phyloP scores from a whole-genome alignment of 2,329 filamentous ascomycete species.

The Alternaria dauci region DNA sequence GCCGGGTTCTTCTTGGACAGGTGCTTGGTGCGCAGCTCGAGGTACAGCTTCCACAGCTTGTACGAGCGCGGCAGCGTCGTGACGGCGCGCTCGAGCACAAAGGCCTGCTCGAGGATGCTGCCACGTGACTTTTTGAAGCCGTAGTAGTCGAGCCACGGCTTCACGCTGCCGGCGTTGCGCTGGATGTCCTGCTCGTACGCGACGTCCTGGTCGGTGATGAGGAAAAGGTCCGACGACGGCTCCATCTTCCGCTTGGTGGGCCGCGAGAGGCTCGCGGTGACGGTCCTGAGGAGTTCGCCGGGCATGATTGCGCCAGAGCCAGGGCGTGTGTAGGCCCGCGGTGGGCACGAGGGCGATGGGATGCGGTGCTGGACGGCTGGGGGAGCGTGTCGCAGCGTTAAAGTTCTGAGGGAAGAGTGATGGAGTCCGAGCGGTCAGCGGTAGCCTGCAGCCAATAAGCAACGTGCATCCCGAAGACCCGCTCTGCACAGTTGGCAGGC shows the following conservation, averaged over 20 bases:
- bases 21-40: conserved; percentile 83
- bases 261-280: conserved; percentile 47
- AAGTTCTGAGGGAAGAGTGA: conserved; percentile 28
- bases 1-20: conserved; percentile 83
- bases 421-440: conserved; percentile 23
- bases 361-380: conserved; percentile 31
- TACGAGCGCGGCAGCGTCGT: conserved; percentile 90
- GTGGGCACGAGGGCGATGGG: conserved; percentile 37
- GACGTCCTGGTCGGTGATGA: conserved; percentile 83
- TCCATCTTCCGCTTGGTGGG: conserved; percentile 48
- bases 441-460: conserved; percentile 20
- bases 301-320: conserved; percentile 52
- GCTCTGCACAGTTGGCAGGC: conserved; percentile 26
- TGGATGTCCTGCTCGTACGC: conserved; percentile 96
- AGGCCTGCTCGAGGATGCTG: conserved; percentile 83
- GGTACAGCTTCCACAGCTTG: conserved; percentile 98
- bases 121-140: conserved; percentile 90
- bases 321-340: conserved; percentile 42
- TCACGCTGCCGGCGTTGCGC: conserved; percentile 83
- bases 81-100: conserved; percentile 89
- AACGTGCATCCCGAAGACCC: conserved; percentile 8
- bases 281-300: conserved; percentile 53
- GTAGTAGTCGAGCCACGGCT: conserved; percentile 95
- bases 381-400: conserved; percentile 35
- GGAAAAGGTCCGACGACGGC: conserved; percentile 48